These are phyloP conservation scores for Acacia crassicarpa DNA, from an alignment of 306 rosid genomes.

Conservation along the genomic window DNA sequence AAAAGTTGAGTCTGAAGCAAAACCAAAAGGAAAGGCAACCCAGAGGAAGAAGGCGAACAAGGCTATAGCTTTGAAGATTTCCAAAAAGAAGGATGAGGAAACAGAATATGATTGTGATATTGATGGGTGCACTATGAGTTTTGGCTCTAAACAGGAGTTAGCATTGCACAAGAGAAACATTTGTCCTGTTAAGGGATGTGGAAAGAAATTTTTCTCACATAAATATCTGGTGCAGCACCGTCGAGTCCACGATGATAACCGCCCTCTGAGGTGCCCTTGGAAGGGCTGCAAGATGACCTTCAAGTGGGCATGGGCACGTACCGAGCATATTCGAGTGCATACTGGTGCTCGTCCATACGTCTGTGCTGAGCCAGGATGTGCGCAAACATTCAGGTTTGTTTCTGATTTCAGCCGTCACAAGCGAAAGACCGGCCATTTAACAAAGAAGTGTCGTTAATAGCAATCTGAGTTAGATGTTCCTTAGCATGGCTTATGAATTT, in stretches of 20 bases:
- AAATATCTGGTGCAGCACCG: slow-evolving; percentile 98
- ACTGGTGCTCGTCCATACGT: slow-evolving; percentile 94
- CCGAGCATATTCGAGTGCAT: slow-evolving; percentile 96
- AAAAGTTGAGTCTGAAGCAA: slow-evolving; percentile 50
- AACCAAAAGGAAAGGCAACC: slow-evolving; percentile 52
- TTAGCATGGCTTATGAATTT: slow-evolving; percentile 47
- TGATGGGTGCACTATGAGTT: slow-evolving; percentile 94
- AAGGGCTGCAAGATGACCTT: slow-evolving; percentile 99
- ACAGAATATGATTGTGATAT: slow-evolving; percentile 72
- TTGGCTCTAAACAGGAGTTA: slow-evolving; percentile 74
- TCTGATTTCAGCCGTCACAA: slow-evolving; percentile 98
- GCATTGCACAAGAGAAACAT: slow-evolving; percentile 71
- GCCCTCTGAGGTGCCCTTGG: slow-evolving; percentile 97
- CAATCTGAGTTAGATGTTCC: slow-evolving; percentile 37
- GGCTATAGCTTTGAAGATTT: slow-evolving; percentile 50
- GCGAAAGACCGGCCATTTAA: slow-evolving; percentile 95
- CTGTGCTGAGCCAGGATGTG: slow-evolving; percentile 84
- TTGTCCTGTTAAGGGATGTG: slow-evolving; percentile 99
- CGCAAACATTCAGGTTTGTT: slow-evolving; percentile 94
- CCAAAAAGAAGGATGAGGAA: slow-evolving; percentile 56
- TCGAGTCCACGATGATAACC: slow-evolving; percentile 88
- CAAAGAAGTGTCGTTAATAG: slow-evolving; percentile 64
- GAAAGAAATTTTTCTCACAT: slow-evolving; percentile 93
- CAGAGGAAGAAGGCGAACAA: slow-evolving; percentile 67
- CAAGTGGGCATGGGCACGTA: slow-evolving; percentile 99